These are phyloP conservation scores for Bolboschoenoplectus hybrid DNA, from an alignment of 202 grass and related monocot genomes.

Conservation along the genomic window DNA sequence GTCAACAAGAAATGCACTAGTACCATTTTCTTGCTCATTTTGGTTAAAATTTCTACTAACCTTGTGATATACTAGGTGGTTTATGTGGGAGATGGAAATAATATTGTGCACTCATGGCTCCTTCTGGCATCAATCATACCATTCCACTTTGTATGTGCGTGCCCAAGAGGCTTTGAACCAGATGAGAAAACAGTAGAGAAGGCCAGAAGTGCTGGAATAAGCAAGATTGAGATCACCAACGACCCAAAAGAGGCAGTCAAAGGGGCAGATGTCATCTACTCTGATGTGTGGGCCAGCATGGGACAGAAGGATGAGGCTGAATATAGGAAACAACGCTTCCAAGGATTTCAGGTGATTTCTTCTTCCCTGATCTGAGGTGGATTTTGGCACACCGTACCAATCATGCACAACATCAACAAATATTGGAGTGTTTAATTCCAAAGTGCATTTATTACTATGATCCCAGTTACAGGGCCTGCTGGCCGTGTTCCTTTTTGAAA, in stretches of 20 bases:
- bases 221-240: conserved; percentile 93
- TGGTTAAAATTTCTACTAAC: not conserved
- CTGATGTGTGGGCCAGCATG: conserved; percentile 99
- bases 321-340: conserved; percentile 81
- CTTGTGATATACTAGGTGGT: conserved; percentile 64
- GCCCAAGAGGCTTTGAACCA: conserved; percentile 94
- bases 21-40: not conserved
- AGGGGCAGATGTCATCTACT: conserved; percentile 96
- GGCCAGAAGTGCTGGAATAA: conserved; percentile 72
- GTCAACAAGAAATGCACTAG: not conserved
- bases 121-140: conserved; percentile 79
- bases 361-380: not conserved
- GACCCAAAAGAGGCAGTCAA: conserved; percentile 91
- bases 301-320: conserved; percentile 96
- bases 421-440: conserved; percentile 8
- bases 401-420: not conserved
- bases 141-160: conserved; percentile 91
- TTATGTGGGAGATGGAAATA: conserved; percentile 97
- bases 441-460: not conserved
- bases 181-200: conserved; percentile 82
- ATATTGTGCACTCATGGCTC: conserved; percentile 98
- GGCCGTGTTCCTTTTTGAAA: not conserved
- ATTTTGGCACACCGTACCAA: not conserved
- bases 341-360: conserved; percentile 76
- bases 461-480: not conserved